These are phyloP conservation scores for Grosmannia serpens DNA, from an alignment of 2,329 filamentous ascomycete genomes.

Conservation along the genomic window DNA sequence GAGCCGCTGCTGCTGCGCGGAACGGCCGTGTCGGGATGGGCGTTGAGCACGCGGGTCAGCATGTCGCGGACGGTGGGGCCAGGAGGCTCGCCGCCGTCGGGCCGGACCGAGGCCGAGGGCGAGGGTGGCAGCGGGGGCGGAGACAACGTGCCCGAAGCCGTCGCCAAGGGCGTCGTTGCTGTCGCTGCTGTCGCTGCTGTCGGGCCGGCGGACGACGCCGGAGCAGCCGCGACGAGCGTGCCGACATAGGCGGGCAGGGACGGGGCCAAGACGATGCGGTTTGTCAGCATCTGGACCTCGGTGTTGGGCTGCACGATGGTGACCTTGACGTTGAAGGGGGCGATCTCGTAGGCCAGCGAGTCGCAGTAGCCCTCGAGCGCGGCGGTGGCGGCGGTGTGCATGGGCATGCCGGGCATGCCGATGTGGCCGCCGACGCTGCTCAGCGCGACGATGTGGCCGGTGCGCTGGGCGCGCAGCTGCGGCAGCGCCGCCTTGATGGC, in stretches of 20 bases:
- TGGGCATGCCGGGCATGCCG: conserved; percentile 79
- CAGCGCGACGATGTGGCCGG: conserved; percentile 81
- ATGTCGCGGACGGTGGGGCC: conserved; percentile 78
- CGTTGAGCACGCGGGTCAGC: conserved; percentile 66
- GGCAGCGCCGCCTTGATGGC: conserved; percentile 85
- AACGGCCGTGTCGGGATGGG: conserved; percentile 54
- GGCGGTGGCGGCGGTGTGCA: conserved; percentile 90
- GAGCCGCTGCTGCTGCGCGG: conserved; percentile 18
- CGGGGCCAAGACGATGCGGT: conserved; percentile 75
- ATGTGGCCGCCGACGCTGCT: conserved; percentile 88
- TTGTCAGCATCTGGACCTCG: conserved; percentile 79
- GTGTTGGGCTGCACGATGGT: conserved; percentile 94
- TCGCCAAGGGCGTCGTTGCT: no score
- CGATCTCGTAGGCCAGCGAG: conserved; percentile 88
- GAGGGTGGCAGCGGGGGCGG: conserved; percentile 37
- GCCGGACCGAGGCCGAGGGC: conserved; percentile 26
- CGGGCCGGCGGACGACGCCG: no score
- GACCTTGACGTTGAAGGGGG: conserved; percentile 92
- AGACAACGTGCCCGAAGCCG: no score
- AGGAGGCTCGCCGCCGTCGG: conserved; percentile 45
- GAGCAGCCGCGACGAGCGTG: background rate
- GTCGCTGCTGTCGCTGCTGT: background rate
- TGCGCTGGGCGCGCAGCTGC: conserved; percentile 64
- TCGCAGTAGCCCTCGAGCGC: conserved; percentile 94
- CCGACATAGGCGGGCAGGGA: conserved; percentile 45